Conservation (phyloP, 2,329 filamentous ascomycete genomes). For the Fusarium goolgardi region DNA sequence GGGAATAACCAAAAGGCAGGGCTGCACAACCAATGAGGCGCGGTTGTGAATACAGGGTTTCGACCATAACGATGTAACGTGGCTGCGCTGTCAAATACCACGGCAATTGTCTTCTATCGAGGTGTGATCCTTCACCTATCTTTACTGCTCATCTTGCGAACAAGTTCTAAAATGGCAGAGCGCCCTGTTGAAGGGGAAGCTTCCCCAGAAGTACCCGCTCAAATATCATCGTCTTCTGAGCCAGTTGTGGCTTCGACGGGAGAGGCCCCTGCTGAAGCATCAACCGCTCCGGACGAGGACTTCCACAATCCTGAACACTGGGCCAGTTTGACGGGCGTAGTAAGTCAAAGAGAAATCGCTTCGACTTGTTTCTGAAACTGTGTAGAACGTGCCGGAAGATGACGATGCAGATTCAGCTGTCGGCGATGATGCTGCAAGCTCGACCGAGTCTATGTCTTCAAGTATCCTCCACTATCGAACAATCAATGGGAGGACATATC, state of each 20-base stretch:
- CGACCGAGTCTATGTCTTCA: constrained; percentile 41
- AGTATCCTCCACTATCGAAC: constrained; percentile 42
- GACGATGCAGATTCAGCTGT: constrained; percentile 35
- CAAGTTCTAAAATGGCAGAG: not conserved
- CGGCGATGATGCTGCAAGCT: constrained; percentile 30
- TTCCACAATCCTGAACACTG: constrained; percentile 24
- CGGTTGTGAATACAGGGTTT: not conserved
- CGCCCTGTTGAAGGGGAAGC: not conserved
- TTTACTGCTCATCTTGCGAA: not conserved
- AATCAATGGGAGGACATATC: constrained; percentile 42
- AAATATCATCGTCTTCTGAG: not conserved
- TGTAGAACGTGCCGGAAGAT: not conserved
- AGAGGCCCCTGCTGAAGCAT: not conserved
- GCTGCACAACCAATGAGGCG: not conserved
- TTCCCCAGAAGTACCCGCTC: rapidly evolving
- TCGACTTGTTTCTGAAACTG: not conserved
- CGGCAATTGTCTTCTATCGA: not conserved
- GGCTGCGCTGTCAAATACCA: not conserved
- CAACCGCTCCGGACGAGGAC: not conserved
- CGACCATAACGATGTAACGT: not conserved
- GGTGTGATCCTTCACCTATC: no score
- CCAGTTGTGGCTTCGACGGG: not conserved
- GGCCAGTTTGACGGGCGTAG: constrained; percentile 3
- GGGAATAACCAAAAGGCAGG: not conserved
- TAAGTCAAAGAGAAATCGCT: rapidly evolving